A percentile compares a stretch with the other conserved stretches of the same genome.
Conservation (phyloP, 2,329 filamentous ascomycete genomes). For the Pseudogymnoascus sp. region DNA sequence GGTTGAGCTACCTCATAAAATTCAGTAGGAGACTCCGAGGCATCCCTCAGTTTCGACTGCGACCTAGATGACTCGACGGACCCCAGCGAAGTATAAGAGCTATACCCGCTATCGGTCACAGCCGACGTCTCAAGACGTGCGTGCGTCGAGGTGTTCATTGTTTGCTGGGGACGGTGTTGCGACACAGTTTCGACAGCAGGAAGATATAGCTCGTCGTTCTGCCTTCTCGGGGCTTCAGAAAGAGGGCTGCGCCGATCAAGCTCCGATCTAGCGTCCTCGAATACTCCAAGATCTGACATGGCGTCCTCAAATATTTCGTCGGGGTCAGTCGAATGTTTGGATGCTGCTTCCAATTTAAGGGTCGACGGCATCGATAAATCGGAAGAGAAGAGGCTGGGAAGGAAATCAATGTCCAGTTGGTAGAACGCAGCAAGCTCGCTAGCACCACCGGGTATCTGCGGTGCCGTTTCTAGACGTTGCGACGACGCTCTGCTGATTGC, state of each 20-base stretch:
- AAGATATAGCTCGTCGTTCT: not conserved
- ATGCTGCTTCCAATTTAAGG: slow-evolving; percentile 37
- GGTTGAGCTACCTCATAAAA: not conserved
- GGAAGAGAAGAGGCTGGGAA: slow-evolving; percentile 32
- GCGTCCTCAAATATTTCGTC: slow-evolving; percentile 55
- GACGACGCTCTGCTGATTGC: not conserved
- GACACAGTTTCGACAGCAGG: not conserved
- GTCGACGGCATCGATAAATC: slow-evolving; percentile 25
- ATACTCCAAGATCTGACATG: not conserved
- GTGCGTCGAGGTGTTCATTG: not conserved
- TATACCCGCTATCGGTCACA: slow-evolving; percentile 30
- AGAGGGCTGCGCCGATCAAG: not conserved
- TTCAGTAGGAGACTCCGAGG: not conserved
- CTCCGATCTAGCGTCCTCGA: not conserved
- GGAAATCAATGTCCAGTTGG: slow-evolving; percentile 19
- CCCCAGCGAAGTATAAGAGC: not conserved
- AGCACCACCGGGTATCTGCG: not conserved
- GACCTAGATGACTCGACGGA: not conserved
- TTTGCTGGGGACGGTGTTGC: not conserved
- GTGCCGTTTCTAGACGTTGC: not conserved
- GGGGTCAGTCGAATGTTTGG: slow-evolving; percentile 42
- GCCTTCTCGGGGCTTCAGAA: not conserved
- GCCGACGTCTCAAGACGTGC: not conserved
- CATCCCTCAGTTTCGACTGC: not conserved
- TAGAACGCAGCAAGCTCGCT: not conserved